phyloP scores from a whole-genome alignment of 768 basidiomycete genomes.

The Calocybe gangraenosa region DNA sequence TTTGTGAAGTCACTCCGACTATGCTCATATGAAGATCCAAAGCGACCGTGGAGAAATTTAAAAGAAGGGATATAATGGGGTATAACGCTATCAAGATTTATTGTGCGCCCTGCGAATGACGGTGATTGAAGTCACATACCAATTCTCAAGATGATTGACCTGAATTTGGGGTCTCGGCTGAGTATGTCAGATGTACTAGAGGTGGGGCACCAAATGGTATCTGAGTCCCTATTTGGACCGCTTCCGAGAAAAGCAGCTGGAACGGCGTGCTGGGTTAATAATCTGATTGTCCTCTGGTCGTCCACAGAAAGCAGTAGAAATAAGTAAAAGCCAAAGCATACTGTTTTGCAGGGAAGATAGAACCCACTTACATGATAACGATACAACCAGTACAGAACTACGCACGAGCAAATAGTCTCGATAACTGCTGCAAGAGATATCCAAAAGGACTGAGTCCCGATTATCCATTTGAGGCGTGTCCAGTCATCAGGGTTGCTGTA shows the following conservation, averaged over 20 bases:
- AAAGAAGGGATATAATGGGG: conserved; percentile 5
- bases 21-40: conserved; percentile 9
- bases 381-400: conserved; percentile 10
- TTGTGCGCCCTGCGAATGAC: neutral
- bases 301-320: neutral
- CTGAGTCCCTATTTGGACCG: neutral
- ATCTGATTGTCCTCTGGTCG: conserved; percentile 1
- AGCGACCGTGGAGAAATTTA: conserved; percentile 8
- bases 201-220: too few relatives aligned
- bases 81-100: conserved; percentile 3
- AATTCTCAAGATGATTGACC: conserved; percentile 6
- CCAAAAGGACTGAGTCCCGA: conserved; percentile 11
- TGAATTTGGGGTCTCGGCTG: conserved; percentile 1
- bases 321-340: neutral
- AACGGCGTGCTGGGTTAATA: neutral
- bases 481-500: conserved; percentile 8
- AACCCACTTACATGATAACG: conserved; percentile 1
- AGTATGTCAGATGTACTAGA: neutral
- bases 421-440: conserved; percentile 8
- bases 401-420: conserved; percentile 8
- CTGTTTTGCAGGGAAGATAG: too few relatives aligned
- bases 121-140: conserved; percentile 1
- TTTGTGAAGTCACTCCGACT: neutral
- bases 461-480: conserved; percentile 5
- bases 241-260: neutral